Base-by-base conservation (phyloP, 2,329 filamentous ascomycete genomes). In the Aspergillus awamori region DNA sequence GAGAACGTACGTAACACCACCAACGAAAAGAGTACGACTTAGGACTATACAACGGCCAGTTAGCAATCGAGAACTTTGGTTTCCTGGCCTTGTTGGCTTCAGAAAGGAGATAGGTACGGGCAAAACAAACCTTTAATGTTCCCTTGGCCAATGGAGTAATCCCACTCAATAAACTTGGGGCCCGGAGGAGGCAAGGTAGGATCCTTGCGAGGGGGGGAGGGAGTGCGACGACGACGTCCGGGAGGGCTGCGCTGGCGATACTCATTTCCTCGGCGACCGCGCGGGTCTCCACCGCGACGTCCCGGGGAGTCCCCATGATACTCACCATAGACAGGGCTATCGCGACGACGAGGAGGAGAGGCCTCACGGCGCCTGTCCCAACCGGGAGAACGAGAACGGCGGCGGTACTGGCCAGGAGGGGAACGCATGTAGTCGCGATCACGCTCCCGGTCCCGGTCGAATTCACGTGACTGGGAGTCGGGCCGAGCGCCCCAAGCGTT, bases 21-120 rank as follows among this genome's bases (percentile, higher is more conserved):
- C 95, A 70, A 99, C 93, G 75, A 99, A 99, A 11, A 99, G 85
- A 13, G 95, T 99, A 70, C 95, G 88, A 78, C 94, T 98, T 61
- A 96, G 83, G 28, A 99, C 95, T 83, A 69, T 60, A 72, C 67
- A 43, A 68, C 71, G 61, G 59, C 59, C 58, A 45, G 36, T 54
- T 60, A 66, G 47, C 47, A 51, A 51, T 13, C 28, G 20, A 5
- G 58, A 43, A 33, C 15, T 8, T 11, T 36, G 13, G 41, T 24
- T 22, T 5, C 4, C 3, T 26, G 4, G 10, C 33, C 11, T 36
- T 13, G 13, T 36, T 33, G 30, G 11, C 11, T 33, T 33, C 11
- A 3, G 22, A 17, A 7, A 47, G 22, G 24, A 45, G 39, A n/a
- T 13, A 36, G 30, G 20, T 33, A 39, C 7, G 53, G 2, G 10